Evolutionary conservation across 208 protist genomes (phyloP), one percentile per base, ranked within the genome.

Genomic region (Leishmania lainsoni): DNA sequence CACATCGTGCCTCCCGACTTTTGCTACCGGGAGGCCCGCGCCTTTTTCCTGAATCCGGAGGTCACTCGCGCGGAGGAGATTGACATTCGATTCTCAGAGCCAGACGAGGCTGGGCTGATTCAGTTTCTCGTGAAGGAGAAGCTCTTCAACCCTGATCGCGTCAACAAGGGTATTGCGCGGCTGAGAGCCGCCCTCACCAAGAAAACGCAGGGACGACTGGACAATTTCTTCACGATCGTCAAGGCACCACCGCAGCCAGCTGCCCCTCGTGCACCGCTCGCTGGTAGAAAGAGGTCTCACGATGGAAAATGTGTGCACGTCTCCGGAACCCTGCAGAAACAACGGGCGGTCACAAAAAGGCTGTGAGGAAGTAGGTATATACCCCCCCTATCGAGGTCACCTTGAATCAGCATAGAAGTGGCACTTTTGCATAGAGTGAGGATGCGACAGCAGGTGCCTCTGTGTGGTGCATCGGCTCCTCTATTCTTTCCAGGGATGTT

Each of bases 101-200:
- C 98, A 9, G 99, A 99, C 86, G 98, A 99, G 80, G 97, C 99
- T 78, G 99, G 96, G 0, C 83, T 99, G 8, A 93, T 99, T 56
- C 73, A 99, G 82, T 99, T 99, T 84, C 89, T 99, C 35, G 94
- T 99, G 16, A 80, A 95, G 35, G 99, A 99, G 83, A 99, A 99
- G 86, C 83, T 95, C 32, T 99, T 99, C 87, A 96, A 97, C 76
- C 92, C 95, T 35, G 96, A 98, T 14, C 90, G 97, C 39, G 94
- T 99, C 12, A 71, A 88, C 71, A 96, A 96, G 65, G 94, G 90
- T 16, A 92, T 98, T 68, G 83, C 92, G 26, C 94, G 95, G 51
- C 87, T 99, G 10, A 84, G 88, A 35, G 89, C 86, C 17, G 90
- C 93, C 22, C 75, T 97, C 35, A 85, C 75, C 26, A 89, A 91